Conservation (phyloP, 768 basidiomycete species). For the Dentipellis sp. region DNA sequence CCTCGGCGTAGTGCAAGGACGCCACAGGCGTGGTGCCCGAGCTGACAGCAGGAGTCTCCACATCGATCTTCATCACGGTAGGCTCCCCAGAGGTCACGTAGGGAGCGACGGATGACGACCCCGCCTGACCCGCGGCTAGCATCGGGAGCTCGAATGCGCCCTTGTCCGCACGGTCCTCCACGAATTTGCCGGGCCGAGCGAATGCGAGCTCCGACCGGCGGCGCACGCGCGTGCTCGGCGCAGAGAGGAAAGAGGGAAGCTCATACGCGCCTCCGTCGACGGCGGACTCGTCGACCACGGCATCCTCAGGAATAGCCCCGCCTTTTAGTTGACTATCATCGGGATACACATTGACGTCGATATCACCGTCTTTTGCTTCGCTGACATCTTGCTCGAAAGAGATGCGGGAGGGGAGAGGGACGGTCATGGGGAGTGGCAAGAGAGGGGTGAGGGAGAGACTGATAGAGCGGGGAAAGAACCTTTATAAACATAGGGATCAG, state of each 20-base stretch:
- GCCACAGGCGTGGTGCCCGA: neutral
- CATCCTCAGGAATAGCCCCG: neutral
- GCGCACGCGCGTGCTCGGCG: slow-evolving; percentile 1
- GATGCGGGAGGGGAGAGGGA: too few species aligned
- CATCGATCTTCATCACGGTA: neutral
- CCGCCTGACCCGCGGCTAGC: neutral
- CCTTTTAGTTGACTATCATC: too few species aligned
- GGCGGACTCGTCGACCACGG: neutral
- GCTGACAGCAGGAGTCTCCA: neutral
- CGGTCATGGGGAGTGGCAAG: neutral
- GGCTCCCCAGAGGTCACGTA: neutral
- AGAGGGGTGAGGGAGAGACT: neutral
- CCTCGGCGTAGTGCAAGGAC: neutral
- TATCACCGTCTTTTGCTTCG: neutral
- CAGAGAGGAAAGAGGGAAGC: neutral
- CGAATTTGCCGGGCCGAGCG: neutral
- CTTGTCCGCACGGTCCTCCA: neutral
- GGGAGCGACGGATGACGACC: neutral
- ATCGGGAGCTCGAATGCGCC: neutral
- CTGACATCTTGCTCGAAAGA: slow-evolving; percentile 1
- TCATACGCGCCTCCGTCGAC: neutral
- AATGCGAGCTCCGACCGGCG: slow-evolving; percentile 3
- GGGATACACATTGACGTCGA: neutral
- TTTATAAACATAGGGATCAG: neutral
- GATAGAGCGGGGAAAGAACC: neutral